Conservation (phyloP, 352 stramenopile species). For the Phytopythium delawarense region DNA sequence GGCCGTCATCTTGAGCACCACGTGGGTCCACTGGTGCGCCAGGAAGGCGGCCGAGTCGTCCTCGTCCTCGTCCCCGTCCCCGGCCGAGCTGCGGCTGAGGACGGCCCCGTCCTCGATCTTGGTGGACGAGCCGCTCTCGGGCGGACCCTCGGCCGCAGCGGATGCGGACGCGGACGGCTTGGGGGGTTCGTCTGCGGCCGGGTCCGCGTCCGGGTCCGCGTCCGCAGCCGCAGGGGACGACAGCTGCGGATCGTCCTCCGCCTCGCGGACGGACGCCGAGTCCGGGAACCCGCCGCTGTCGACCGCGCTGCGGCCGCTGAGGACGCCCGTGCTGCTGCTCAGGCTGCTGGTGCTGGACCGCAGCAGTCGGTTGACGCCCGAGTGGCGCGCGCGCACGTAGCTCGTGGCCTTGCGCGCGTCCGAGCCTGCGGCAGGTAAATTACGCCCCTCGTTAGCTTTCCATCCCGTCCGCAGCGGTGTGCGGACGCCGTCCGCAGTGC, state of each 20-base stretch:
- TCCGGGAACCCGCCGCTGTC: conserved; percentile 5
- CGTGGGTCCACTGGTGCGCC: conserved; percentile 53
- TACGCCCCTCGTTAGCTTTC: neutral
- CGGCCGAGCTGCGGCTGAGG: conserved; percentile 10
- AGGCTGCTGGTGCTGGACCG: conserved; percentile 37
- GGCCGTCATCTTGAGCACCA: conserved; percentile 84
- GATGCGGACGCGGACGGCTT: neutral
- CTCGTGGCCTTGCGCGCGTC: conserved; percentile 46
- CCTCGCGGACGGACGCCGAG: conserved; percentile 7
- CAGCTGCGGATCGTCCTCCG: conserved; percentile 4
- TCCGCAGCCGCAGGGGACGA: neutral
- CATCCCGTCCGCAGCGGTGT: neutral
- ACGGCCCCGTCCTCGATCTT: conserved; percentile 9
- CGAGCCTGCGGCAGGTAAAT: conserved; percentile 21
- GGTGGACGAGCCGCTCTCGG: conserved; percentile 13
- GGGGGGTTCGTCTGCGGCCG: neutral
- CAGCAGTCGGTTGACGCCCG: conserved; percentile 56
- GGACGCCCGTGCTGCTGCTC: conserved; percentile 15
- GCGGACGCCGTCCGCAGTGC: neutral
- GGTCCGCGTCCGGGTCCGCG: conserved; percentile 8
- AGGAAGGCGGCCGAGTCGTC: conserved; percentile 21
- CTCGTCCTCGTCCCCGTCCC: conserved; percentile 13
- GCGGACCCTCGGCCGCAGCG: neutral
- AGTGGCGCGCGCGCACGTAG: conserved; percentile 50
- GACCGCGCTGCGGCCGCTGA: neutral